Evolutionary conservation across 352 stramenopile species (phyloP).

Genomic region (Paralagenidium karlingii): DNA sequence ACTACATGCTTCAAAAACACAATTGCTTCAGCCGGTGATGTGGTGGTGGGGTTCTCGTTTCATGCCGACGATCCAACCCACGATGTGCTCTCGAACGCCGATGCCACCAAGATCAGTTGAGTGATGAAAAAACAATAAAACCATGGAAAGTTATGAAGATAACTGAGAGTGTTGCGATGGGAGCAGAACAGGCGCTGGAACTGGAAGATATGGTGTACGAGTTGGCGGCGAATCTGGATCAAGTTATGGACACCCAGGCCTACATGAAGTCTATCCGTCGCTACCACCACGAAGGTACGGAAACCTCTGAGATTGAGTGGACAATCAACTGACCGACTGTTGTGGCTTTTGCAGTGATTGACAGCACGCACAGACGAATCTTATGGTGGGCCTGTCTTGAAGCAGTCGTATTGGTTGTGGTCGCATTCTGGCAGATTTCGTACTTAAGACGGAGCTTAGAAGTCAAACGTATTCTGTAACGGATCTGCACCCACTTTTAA

Average conservation of each 20-base stretch:
- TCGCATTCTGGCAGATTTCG: constrained; percentile 73
- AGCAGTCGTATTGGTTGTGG: constrained; percentile 43
- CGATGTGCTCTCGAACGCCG: constrained; percentile 79
- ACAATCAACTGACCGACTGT: neutral
- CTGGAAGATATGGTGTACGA: constrained; percentile 82
- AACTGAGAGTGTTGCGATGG: neutral
- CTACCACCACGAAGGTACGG: constrained; percentile 57
- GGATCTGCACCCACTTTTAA: neutral
- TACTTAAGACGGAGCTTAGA: constrained; percentile 77
- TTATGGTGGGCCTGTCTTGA: constrained; percentile 77
- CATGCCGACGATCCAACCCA: constrained; percentile 74
- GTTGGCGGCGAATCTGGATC: constrained; percentile 73
- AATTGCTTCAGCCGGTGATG: constrained; percentile 33
- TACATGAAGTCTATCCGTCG: constrained; percentile 83
- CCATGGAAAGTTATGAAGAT: neutral
- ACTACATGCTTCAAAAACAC: constrained; percentile 71
- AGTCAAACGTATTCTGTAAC: constrained; percentile 71
- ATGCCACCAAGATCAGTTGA: constrained; percentile 78
- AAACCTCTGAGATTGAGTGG: neutral
- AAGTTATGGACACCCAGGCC: constrained; percentile 76
- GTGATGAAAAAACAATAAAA: neutral
- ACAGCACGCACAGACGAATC: constrained; percentile 67
- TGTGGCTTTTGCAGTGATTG: constrained; percentile 36
- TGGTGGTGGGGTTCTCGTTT: constrained; percentile 79
- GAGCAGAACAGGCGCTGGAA: constrained; percentile 71